Conservation (phyloP, 208 protist species). For the Acanthamoeba royreba region DNA sequence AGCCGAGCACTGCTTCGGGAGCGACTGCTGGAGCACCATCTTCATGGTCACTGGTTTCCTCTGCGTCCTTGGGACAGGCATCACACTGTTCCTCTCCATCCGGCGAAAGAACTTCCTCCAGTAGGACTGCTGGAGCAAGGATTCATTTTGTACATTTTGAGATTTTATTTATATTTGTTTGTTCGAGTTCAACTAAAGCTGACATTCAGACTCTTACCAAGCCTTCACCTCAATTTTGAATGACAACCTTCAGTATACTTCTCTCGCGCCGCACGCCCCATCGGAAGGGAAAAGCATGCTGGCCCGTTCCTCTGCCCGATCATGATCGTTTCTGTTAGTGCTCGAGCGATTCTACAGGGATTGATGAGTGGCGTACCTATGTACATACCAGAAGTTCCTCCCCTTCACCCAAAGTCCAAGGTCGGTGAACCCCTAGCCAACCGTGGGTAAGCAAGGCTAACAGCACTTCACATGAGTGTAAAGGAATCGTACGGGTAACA, state of each 20-base stretch:
- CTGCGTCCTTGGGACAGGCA: not conserved
- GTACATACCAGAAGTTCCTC: not conserved
- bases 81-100: not conserved
- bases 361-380: not conserved
- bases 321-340: too few species aligned
- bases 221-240: not conserved
- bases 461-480: not conserved
- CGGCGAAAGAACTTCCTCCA: not conserved
- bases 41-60: constrained; percentile 16
- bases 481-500: not conserved
- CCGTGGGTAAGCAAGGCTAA: not conserved
- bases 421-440: not conserved
- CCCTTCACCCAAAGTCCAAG: not conserved
- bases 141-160: too few species aligned
- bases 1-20: not conserved
- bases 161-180: too few species aligned
- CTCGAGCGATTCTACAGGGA: too few species aligned
- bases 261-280: not conserved
- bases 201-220: too few species aligned
- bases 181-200: too few species aligned
- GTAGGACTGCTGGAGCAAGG: not conserved
- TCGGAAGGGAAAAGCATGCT: constrained; percentile 3
- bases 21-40: not conserved
- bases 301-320: not conserved
- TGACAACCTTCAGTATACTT: not conserved